These are phyloP conservation scores for Hypoxylon sp. DNA, from an alignment of 2,329 filamentous ascomycete species.

Conservation along the genomic window DNA sequence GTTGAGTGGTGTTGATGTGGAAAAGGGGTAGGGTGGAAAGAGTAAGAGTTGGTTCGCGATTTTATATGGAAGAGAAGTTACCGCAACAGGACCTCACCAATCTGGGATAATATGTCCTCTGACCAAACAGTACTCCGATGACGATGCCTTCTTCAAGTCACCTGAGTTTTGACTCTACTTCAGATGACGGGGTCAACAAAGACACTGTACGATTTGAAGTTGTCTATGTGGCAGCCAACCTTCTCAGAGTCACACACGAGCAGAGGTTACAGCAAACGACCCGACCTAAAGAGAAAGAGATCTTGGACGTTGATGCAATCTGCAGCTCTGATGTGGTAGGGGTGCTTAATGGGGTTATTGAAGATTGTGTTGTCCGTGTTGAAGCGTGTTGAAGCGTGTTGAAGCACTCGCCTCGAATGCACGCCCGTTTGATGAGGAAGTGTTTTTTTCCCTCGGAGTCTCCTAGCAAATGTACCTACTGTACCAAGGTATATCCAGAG, in stretches of 20 bases:
- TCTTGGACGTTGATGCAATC: background rate
- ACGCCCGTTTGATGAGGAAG: background rate
- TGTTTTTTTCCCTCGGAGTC: background rate
- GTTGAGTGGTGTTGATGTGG: conserved; percentile 9
- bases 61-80: conserved; percentile 20
- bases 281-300: background rate
- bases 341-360: background rate
- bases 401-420: background rate
- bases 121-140: conserved; percentile 7
- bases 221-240: conserved; percentile 4
- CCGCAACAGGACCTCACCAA: background rate
- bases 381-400: background rate
- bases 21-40: conserved; percentile 9
- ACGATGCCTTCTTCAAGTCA: conserved; percentile 16
- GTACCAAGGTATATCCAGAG: background rate
- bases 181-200: conserved; percentile 20
- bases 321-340: background rate
- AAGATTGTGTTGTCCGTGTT: background rate
- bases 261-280: conserved; percentile 5
- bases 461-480: background rate
- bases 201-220: conserved; percentile 10
- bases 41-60: background rate
- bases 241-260: conserved; percentile 5
- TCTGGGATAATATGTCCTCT: background rate
- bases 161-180: conserved; percentile 14